Evolutionary conservation across 495 filamentous ascomycete species (phyloP), one percentile per base, ranked within the genome.

Genomic region (Astrothelium subdiscretum): DNA sequence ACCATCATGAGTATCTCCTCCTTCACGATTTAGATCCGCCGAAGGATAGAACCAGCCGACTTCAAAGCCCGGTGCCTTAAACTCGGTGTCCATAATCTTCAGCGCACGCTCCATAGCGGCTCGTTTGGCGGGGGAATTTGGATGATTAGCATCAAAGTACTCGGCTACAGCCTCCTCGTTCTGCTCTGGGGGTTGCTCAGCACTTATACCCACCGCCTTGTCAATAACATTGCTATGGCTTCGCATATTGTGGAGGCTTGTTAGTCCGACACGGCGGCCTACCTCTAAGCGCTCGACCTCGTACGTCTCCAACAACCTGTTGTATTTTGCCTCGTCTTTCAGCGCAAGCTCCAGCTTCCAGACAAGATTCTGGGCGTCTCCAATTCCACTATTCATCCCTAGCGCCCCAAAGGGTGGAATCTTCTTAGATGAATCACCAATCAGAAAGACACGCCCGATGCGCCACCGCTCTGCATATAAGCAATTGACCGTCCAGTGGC

Each of bases 1-100:
- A 26, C 57, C 57, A 29, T 42, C 35, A 35, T 64, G 58, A 24
- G 27, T 31, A 27, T 61, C 32, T 32, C 51, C 58, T 20, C 57
- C 58, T 11, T 60, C 57, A 38, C 42, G 18, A n/a, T 60, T 52
- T 12, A 60, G 27, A 51, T 64, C 62, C 5, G 42, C 59, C 10
- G 35, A 43, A 51, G 59, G 59, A 35, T 64, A 64, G 43, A 64
- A 64, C 32, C 52, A 64, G 38, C 62, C 62, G 35, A 64, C 62
- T 51, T 64, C 62, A 15, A 26, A 27, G 3, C 51, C 62, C 3
- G 40, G 57, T 12, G 62, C 62, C 29, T 64, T 43, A 42, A 64
- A 64, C 31, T 64, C 62, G 20, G 31, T 54, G 38, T 64, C 62
- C 22, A 64, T 32, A 3, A 22, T 42, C 11, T 60, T 43, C 35